A percentile compares a stretch with the other conserved stretches of the same genome.
These are phyloP conservation scores for Rosa rugosa DNA, from an alignment of 306 rosid species.

Conservation along the genomic window DNA sequence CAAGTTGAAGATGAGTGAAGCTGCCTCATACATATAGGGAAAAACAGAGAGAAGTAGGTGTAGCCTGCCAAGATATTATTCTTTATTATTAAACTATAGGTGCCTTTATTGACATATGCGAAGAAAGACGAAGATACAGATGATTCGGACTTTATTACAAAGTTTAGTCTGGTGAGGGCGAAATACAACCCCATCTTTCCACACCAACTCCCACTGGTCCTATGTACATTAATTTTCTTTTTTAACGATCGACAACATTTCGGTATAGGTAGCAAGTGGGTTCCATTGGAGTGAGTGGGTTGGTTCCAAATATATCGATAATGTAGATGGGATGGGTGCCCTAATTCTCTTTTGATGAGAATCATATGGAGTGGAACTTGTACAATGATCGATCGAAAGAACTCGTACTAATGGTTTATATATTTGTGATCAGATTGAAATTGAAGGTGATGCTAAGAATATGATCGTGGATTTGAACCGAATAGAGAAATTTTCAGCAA, in stretches of 20 bases:
- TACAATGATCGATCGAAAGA: not conserved
- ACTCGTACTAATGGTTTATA: not conserved
- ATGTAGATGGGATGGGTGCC: not conserved
- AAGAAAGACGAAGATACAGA: not conserved
- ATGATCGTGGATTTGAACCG: not conserved
- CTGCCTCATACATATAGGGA: not conserved
- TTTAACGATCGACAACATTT: not conserved
- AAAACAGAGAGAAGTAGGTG: not conserved
- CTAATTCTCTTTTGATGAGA: not conserved
- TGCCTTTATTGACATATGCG: not conserved
- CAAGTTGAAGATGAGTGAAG: not conserved
- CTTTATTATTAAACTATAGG: not conserved
- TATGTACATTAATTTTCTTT: not conserved
- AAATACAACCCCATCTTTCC: not conserved
- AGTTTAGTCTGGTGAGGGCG: not conserved
- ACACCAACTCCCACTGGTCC: not conserved
- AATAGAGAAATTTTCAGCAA: not conserved
- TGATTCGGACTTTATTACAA: not conserved
- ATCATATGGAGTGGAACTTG: not conserved
- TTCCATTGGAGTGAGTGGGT: not conserved
- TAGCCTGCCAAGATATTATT: not conserved
- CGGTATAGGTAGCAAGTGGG: not conserved
- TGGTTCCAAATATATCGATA: not conserved
- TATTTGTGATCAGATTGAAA: too few relatives aligned
- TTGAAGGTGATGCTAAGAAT: not conserved